A percentile compares a stretch with the other conserved stretches of the same genome.
phyloP scores from a whole-genome alignment of 495 filamentous ascomycete genomes.

The Penicillium cinerascens region DNA sequence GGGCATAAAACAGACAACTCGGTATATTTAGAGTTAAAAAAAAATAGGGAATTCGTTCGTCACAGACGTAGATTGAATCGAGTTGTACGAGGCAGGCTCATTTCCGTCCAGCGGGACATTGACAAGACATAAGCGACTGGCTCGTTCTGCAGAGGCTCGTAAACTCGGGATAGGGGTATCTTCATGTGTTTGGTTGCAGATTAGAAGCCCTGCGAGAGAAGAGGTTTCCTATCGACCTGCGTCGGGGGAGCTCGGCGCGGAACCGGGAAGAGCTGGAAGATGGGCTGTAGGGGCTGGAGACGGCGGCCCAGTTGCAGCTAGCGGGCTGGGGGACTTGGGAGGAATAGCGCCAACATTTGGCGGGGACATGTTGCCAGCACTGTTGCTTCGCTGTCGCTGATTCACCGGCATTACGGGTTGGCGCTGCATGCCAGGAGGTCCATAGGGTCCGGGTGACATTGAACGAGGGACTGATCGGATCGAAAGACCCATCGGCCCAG shows the following conservation, averaged over 20 bases:
- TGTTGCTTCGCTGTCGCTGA: conserved; percentile 50
- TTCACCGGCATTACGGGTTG: conserved; percentile 37
- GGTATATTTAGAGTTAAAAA: conserved; percentile 1
- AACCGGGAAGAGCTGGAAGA: conserved; percentile 30
- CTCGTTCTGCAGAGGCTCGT: conserved; percentile 5
- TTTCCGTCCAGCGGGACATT: conserved; percentile 24
- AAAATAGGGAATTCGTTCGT: conserved; percentile 16
- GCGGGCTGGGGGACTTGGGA: conserved; percentile 54
- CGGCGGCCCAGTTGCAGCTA: conserved; percentile 36
- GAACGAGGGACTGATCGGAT: conserved; percentile 24
- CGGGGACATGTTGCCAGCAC: conserved; percentile 43
- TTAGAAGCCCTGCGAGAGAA: conserved; percentile 11
- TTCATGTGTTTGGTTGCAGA: background rate
- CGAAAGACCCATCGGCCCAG: conserved; percentile 16
- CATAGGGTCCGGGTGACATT: conserved; percentile 46
- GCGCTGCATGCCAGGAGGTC: conserved; percentile 39
- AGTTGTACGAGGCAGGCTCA: conserved; percentile 16
- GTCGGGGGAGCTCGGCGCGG: conserved; percentile 12
- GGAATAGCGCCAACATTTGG: conserved; percentile 47
- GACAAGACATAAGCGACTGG: conserved; percentile 8
- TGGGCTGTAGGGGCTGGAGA: conserved; percentile 33
- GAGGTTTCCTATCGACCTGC: conserved; percentile 32
- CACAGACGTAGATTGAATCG: conserved; percentile 15
- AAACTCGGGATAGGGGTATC: background rate
- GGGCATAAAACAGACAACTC: background rate